These are phyloP conservation scores for Vanderwaltozyma tropicalis DNA, from an alignment of 805 yeast species.

Conservation along the genomic window DNA sequence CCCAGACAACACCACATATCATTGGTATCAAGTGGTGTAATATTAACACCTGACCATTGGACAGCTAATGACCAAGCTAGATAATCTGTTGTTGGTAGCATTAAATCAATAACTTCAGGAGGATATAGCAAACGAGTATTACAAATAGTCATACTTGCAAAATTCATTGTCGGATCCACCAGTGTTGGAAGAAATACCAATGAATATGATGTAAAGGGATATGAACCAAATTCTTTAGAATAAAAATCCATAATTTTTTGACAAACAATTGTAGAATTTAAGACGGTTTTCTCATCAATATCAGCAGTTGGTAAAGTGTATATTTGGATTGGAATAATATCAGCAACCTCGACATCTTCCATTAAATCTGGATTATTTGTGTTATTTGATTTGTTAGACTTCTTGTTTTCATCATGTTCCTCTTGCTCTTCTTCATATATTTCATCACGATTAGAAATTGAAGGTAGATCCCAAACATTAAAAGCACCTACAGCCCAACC, in stretches of 20 bases:
- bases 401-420: conserved; percentile 30
- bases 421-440: conserved; percentile 26
- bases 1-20: conserved; percentile 90
- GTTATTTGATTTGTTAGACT: conserved; percentile 9
- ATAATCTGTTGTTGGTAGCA: conserved; percentile 56
- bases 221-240: conserved; percentile 84
- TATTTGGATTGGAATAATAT: conserved; percentile 45
- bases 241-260: conserved; percentile 74
- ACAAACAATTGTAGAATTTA: conserved; percentile 65
- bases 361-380: conserved; percentile 19
- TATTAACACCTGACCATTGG: conserved; percentile 91
- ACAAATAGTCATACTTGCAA: conserved; percentile 45
- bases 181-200: conserved; percentile 60
- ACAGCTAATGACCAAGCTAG: conserved; percentile 63
- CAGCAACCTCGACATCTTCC: conserved; percentile 30
- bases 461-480: conserved; percentile 36
- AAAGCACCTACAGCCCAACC: conserved; percentile 95
- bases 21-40: conserved; percentile 65
- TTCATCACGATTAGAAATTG: conserved; percentile 11
- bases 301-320: conserved; percentile 53
- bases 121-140: conserved; percentile 65
- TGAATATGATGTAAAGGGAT: conserved; percentile 76
- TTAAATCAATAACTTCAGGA: conserved; percentile 66
- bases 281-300: conserved; percentile 35
- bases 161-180: conserved; percentile 43